Evolutionary conservation across 345 rosid genomes (phyloP).

Genomic region (Bretschneidera sinensis): DNA sequence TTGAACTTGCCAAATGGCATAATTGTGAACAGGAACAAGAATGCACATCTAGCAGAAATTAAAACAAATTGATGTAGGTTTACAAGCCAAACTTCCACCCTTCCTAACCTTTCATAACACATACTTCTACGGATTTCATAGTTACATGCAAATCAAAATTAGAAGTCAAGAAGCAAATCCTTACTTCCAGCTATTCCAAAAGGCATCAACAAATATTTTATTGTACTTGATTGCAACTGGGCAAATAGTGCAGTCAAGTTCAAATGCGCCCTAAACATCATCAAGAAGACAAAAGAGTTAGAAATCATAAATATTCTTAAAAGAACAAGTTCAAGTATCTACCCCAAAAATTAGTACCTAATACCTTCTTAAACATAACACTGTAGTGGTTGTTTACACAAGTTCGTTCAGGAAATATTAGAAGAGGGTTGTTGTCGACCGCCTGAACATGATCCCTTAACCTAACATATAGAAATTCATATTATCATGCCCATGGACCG

Average conservation of each 20-base stretch:
- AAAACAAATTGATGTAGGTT: neutral
- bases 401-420: conserved; percentile 97
- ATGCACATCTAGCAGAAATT: neutral
- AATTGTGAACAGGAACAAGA: neutral
- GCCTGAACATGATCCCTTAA: conserved; percentile 88
- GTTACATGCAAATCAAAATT: neutral
- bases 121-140: neutral
- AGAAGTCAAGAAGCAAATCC: conserved; percentile 11
- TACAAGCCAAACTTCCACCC: neutral
- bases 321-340: neutral
- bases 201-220: conserved; percentile 95
- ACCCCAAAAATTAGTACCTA: conserved; percentile 1
- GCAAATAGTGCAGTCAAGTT: conserved; percentile 91
- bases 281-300: conserved; percentile 22
- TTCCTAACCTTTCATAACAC: too few relatives aligned
- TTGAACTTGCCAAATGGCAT: neutral
- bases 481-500: conserved; percentile 16
- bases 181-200: conserved; percentile 99
- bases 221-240: conserved; percentile 97
- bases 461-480: conserved; percentile 42
- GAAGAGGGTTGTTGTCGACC: conserved; percentile 89
- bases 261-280: conserved; percentile 83
- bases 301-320: neutral
- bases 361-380: conserved; percentile 98
- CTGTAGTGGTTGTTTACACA: conserved; percentile 94